These are phyloP conservation scores for Wickerhamia fluorescens DNA, from an alignment of 805 yeast species.

Conservation along the genomic window DNA sequence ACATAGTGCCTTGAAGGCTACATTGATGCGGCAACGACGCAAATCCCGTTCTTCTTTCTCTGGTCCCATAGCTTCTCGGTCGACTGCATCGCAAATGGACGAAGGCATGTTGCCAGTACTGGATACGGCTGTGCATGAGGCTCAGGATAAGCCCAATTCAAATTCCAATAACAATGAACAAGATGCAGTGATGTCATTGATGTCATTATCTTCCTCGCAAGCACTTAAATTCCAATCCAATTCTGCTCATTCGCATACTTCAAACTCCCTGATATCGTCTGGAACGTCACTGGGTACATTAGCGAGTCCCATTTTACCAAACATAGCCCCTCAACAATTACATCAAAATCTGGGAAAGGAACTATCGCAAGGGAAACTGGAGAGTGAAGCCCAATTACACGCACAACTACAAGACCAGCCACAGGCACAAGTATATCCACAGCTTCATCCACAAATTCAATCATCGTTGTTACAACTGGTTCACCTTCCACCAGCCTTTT, in stretches of 20 bases:
- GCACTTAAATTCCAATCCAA: constrained; percentile 16
- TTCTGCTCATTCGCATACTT: constrained; percentile 9
- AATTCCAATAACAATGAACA: too few species aligned
- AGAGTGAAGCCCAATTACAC: too few species aligned
- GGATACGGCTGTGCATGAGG: too few species aligned
- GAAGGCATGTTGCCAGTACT: too few species aligned
- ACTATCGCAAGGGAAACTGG: neutral
- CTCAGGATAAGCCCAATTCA: too few species aligned
- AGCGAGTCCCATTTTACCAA: constrained; percentile 9
- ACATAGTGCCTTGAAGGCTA: constrained; percentile 37
- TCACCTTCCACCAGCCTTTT: too few species aligned
- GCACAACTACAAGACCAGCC: constrained; percentile 3
- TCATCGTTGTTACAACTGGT: too few species aligned
- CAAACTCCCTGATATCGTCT: constrained; percentile 5
- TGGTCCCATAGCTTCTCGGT: too few species aligned
- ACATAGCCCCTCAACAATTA: too few species aligned
- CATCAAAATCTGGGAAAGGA: neutral
- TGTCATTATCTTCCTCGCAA: constrained; percentile 50
- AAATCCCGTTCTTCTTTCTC: constrained; percentile 16
- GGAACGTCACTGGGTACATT: constrained; percentile 3
- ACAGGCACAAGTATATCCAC: constrained; percentile 1
- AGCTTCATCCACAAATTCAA: constrained; percentile 4
- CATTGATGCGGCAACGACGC: constrained; percentile 26
- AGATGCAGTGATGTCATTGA: constrained; percentile 49
- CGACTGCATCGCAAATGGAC: too few species aligned